Base-by-base conservation (phyloP, 805 yeast genomes). In the Crinitomyces ghanaensis region DNA sequence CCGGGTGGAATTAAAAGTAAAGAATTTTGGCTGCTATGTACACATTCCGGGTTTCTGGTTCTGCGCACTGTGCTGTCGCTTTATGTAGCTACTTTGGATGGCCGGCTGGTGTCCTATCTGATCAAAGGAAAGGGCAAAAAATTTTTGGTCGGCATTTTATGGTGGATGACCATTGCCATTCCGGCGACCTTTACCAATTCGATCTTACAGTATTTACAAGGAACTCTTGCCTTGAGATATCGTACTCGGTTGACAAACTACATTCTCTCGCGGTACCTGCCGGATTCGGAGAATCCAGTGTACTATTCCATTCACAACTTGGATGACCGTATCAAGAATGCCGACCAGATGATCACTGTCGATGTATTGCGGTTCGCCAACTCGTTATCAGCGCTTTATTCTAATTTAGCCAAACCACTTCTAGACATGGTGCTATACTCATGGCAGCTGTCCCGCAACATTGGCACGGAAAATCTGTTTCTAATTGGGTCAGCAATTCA, bases 171-270 rank as follows among this genome's bases (percentile, higher is more conserved):
- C 11, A 63, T 86, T 9, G 95, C 95, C 7, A 53, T 84, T 6
- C 97, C 97, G 0, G 91, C 94, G 2, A 70, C 94, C 2, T 49
- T 81, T 19, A 76, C 81, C 6, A 83, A 85, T 47, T 72, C 93
- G 0, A 54, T 80, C 34, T 65, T 85, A 34, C 48, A 48, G 29
- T 57, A 53, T 37, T 37, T 59, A n/a, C 64, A 56, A 40, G 51
- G 55, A 19, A 48, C 43, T n/a, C 40, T 59, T 19, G 60, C 62
- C 2, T 43, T 57, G 30, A 38, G 57, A 26, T 68, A 83, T 43
- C 68, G 93, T 43, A 56, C 64, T 25, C 72, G 74, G 47, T 61
- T 86, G 32, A 81, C 91, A 9, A 60, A 66, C 13, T 65, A 68
- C 42, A 61, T 86, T 29, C 63, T 83, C 48, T 70, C 74, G 26